Percentiles rank a stretch among this genome's conserved stretches.
Evolutionary conservation across 495 filamentous ascomycete species (phyloP).

Genomic region (Aspergillus wentii): DNA sequence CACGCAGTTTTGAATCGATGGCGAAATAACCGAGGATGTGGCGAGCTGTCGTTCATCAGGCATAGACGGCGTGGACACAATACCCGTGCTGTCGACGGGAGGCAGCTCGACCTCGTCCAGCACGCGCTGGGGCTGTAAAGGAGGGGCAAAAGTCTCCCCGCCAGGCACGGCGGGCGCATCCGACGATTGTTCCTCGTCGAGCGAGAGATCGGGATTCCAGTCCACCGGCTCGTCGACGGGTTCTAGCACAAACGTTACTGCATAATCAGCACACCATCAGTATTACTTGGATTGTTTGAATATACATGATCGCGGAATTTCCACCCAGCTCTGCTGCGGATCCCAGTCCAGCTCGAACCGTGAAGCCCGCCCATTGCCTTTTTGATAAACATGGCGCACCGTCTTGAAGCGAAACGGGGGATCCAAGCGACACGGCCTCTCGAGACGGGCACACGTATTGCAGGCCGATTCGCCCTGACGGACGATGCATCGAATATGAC

Average conservation of each 20-base stretch:
- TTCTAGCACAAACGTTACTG: constrained; percentile 33
- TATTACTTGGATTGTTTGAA: too few relatives aligned
- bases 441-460: constrained; percentile 27
- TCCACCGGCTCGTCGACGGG: constrained; percentile 13
- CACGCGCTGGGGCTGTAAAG: too few relatives aligned
- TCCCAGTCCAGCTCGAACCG: constrained; percentile 34
- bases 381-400: constrained; percentile 34
- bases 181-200: neutral
- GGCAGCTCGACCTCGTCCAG: too few relatives aligned
- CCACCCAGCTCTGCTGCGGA: constrained; percentile 29
- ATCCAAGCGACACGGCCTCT: constrained; percentile 28
- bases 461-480: constrained; percentile 24
- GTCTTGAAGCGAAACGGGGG: constrained; percentile 34
- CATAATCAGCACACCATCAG: neutral
- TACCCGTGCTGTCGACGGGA: neutral
- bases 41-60: constrained; percentile 1
- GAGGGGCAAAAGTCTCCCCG: neutral
- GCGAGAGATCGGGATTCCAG: neutral
- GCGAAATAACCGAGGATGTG: constrained; percentile 10
- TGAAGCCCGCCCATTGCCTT: constrained; percentile 19
- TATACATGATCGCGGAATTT: constrained; percentile 25
- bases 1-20: neutral
- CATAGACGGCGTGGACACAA: neutral
- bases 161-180: neutral
- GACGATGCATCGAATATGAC: constrained; percentile 35